phyloP scores from a whole-genome alignment of 306 rosid genomes.

The Quercus bicolor region DNA sequence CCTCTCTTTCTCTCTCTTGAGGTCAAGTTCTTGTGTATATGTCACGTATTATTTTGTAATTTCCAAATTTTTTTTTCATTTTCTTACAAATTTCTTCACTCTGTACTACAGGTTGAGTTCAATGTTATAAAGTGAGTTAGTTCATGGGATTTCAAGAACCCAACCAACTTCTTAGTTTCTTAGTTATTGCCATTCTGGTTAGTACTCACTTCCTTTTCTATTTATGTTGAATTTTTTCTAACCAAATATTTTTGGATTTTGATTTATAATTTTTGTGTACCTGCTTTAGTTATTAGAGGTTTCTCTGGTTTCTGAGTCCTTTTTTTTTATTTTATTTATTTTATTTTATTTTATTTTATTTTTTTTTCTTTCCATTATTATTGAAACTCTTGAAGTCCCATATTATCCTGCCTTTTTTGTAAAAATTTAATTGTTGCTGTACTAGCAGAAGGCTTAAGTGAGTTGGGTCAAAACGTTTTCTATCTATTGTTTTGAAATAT shows the following conservation, averaged over 20 bases:
- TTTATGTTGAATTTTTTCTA: background rate
- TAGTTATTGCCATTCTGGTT: constrained; percentile 34
- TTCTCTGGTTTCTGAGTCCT: too few relatives aligned
- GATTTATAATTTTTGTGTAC: background rate
- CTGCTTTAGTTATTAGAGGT: background rate
- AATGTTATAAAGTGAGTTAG: constrained; percentile 8
- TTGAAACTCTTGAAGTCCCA: background rate
- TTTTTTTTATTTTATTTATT: too few relatives aligned
- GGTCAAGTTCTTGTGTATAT: constrained; percentile 14
- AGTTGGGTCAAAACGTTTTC: background rate
- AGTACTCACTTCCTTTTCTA: constrained; percentile 22
- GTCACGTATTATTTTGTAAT: background rate
- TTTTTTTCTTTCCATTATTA: too few relatives aligned
- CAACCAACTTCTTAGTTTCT: constrained; percentile 8
- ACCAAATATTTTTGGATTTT: background rate
- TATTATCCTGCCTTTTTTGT: background rate
- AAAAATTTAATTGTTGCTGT: background rate
- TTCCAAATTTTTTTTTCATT: background rate
- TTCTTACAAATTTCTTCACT: constrained; percentile 1
- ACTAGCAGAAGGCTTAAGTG: background rate
- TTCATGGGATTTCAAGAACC: constrained; percentile 15
- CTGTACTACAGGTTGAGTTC: constrained; percentile 30
- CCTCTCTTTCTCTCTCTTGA: background rate
- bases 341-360: too few relatives aligned
- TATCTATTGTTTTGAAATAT: background rate